phyloP scores from a whole-genome alignment of 768 basidiomycete species.

The Russula foetens region DNA sequence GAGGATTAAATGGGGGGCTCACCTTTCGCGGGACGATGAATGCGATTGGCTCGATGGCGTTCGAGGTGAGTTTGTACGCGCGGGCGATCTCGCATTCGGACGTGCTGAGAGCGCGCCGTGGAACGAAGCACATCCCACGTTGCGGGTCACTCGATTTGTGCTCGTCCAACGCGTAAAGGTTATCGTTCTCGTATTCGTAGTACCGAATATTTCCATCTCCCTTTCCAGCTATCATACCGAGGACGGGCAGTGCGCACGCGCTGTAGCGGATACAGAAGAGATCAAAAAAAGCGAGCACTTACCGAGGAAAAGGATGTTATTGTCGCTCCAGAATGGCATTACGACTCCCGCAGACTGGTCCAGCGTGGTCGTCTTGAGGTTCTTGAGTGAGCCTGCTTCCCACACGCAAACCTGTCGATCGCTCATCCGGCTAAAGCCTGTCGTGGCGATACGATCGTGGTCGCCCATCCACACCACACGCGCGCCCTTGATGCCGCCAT shows the following conservation, averaged over 20 bases:
- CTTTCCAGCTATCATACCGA: neutral
- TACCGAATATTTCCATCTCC: conserved; percentile 98
- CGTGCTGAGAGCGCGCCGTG: conserved; percentile 82
- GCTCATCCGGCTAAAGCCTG: conserved; percentile 95
- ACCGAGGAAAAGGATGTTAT: conserved; percentile 83
- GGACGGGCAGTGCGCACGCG: conserved; percentile 34
- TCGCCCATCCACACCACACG: conserved; percentile 90
- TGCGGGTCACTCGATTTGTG: conserved; percentile 89
- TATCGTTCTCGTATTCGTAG: conserved; percentile 90
- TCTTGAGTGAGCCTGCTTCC: conserved; percentile 73
- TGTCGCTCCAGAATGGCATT: conserved; percentile 98
- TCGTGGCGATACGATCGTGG: conserved; percentile 81
- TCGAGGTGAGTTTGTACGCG: conserved; percentile 78
- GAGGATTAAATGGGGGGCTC: conserved; percentile 12
- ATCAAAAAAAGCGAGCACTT: conserved; percentile 18
- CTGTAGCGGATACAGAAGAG: conserved; percentile 64
- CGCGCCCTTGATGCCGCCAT: conserved; percentile 89
- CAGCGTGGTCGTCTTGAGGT: conserved; percentile 67
- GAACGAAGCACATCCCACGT: conserved; percentile 95
- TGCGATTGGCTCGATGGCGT: conserved; percentile 78
- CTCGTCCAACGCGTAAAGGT: conserved; percentile 67
- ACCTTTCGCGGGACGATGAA: conserved; percentile 96
- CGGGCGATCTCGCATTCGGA: conserved; percentile 92
- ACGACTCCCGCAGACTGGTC: conserved; percentile 90
- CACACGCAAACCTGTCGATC: conserved; percentile 87